phyloP scores from a whole-genome alignment of 2,329 filamentous ascomycete species.

The Colletotrichum tropicicola region DNA sequence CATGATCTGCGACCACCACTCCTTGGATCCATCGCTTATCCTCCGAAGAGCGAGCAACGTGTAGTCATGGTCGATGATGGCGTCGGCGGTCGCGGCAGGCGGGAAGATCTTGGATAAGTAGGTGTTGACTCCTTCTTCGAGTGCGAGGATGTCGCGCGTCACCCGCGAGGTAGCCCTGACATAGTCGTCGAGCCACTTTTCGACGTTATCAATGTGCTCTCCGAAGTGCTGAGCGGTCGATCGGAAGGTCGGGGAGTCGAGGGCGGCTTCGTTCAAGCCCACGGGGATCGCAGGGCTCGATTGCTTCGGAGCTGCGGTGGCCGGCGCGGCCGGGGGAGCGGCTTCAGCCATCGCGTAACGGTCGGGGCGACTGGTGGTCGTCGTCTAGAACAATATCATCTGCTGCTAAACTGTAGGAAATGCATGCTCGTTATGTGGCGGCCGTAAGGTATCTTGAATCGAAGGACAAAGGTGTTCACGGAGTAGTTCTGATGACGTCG shows the following conservation, averaged over 20 bases:
- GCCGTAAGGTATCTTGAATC: neutral
- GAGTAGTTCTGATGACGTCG: constrained; percentile 28
- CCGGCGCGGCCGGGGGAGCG: constrained; percentile 12
- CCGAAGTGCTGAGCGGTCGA: constrained; percentile 86
- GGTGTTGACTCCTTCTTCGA: constrained; percentile 82
- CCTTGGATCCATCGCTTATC: constrained; percentile 84
- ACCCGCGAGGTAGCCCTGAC: constrained; percentile 63
- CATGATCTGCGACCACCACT: constrained; percentile 85
- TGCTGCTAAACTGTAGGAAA: neutral
- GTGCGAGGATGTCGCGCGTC: constrained; percentile 69
- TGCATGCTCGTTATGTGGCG: constrained; percentile 15
- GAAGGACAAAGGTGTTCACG: neutral
- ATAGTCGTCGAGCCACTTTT: constrained; percentile 85
- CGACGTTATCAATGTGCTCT: constrained; percentile 90
- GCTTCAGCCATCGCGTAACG: constrained; percentile 26
- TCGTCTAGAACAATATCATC: constrained; percentile 13
- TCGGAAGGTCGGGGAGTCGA: constrained; percentile 96
- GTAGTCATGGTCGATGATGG: constrained; percentile 93
- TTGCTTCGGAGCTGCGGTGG: constrained; percentile 27
- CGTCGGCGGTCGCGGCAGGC: constrained; percentile 78
- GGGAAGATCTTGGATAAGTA: constrained; percentile 83
- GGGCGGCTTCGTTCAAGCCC: constrained; percentile 89
- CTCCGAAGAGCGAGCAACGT: constrained; percentile 86
- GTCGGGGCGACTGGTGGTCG: neutral
- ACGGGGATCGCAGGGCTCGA: constrained; percentile 71